Evolutionary conservation across 2,329 filamentous ascomycete genomes (phyloP).

Genomic region (Aspergillus sp.): DNA sequence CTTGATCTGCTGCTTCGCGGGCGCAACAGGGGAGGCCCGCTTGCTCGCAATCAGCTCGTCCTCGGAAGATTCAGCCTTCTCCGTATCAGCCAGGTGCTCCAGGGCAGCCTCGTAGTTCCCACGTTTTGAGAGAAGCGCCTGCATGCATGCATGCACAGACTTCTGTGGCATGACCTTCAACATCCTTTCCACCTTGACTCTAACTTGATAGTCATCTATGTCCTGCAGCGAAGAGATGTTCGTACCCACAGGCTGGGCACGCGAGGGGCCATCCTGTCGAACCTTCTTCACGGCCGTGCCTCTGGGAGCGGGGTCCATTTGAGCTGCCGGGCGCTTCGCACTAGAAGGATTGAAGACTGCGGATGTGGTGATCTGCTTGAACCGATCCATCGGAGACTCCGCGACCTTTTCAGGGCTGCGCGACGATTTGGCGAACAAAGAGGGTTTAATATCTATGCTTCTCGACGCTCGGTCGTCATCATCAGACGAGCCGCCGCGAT

Average conservation of each 20-base stretch:
- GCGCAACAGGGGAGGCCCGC: slow-evolving; percentile 22
- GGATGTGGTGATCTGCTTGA: slow-evolving; percentile 47
- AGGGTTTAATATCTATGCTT: slow-evolving; percentile 61
- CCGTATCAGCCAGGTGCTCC: slow-evolving; percentile 45
- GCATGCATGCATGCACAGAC: slow-evolving; percentile 50
- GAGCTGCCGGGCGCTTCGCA: slow-evolving; percentile 45
- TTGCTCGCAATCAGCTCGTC: slow-evolving; percentile 40
- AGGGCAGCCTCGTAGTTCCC: slow-evolving; percentile 60
- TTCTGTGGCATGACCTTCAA: slow-evolving; percentile 49
- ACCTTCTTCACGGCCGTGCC: slow-evolving; percentile 42
- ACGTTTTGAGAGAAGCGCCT: slow-evolving; percentile 53
- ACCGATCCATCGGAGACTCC: slow-evolving; percentile 45
- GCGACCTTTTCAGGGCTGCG: slow-evolving; percentile 43
- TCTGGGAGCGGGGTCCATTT: slow-evolving; percentile 46
- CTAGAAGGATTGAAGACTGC: slow-evolving; percentile 45
- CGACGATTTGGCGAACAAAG: slow-evolving; percentile 54
- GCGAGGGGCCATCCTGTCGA: slow-evolving; percentile 46
- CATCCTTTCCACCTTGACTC: slow-evolving; percentile 56
- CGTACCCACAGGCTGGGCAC: slow-evolving; percentile 47
- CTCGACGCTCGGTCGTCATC: slow-evolving; percentile 52
- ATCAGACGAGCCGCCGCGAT: slow-evolving; percentile 66
- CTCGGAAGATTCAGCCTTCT: slow-evolving; percentile 41
- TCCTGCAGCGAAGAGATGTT: slow-evolving; percentile 50
- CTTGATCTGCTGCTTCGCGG: slow-evolving; percentile 57
- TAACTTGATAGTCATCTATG: slow-evolving; percentile 53